Evolutionary conservation across 148 eudicot genomes (phyloP).

Genomic region (Simmondsia chinensis): DNA sequence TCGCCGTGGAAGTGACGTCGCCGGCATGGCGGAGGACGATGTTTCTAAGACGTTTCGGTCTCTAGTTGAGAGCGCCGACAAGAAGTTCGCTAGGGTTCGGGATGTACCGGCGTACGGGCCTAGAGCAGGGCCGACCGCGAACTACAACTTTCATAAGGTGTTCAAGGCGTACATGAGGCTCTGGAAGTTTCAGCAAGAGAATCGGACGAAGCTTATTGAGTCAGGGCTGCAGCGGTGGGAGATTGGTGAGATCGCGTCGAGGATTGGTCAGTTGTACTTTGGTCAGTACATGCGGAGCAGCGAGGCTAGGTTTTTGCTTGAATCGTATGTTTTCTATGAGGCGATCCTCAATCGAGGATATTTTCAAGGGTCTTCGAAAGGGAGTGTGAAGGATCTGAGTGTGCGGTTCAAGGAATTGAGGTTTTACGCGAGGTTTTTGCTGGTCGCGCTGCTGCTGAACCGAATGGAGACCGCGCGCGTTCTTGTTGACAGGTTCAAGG

Average conservation of each 20-base stretch:
- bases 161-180: conserved; percentile 76
- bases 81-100: conserved; percentile 69
- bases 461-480: conserved; percentile 42
- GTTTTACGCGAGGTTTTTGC: conserved; percentile 79
- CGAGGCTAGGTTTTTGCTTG: conserved; percentile 68
- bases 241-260: conserved; percentile 93
- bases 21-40: conserved; percentile 20
- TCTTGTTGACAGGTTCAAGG: conserved; percentile 61
- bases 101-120: conserved; percentile 56
- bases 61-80: conserved; percentile 57
- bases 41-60: conserved; percentile 37
- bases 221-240: conserved; percentile 81
- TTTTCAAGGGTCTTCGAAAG: conserved; percentile 30
- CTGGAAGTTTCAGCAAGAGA: conserved; percentile 79
- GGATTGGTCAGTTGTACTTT: conserved; percentile 86
- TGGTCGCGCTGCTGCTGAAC: conserved; percentile 71
- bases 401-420: conserved; percentile 88
- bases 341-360: conserved; percentile 66
- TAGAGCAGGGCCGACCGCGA: conserved; percentile 10
- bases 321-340: conserved; percentile 76
- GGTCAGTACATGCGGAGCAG: conserved; percentile 80
- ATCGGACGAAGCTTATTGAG: conserved; percentile 43
- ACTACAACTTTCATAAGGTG: conserved; percentile 55
- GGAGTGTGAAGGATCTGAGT: conserved; percentile 32
- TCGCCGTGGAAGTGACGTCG: background rate